Percentiles rank a stretch among this genome's conserved stretches.
Conservation (phyloP, 495 filamentous ascomycete genomes). For the Lasiosphaeris hirsuta region DNA sequence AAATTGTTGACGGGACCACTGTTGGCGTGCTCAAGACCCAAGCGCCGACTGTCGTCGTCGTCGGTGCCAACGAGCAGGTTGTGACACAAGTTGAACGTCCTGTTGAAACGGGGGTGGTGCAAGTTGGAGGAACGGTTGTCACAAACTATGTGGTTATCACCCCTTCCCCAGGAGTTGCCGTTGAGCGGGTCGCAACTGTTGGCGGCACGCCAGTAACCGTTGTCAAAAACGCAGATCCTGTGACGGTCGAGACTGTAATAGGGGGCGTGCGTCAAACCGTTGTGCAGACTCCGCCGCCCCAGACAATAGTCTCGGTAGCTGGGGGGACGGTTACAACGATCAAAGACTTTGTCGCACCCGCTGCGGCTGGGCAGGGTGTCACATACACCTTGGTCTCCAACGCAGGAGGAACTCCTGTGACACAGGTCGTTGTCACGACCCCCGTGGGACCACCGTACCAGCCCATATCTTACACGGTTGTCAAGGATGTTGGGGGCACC, state of each 20-base stretch:
- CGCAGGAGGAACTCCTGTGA: slow-evolving; percentile 18
- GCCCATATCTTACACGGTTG: slow-evolving; percentile 16
- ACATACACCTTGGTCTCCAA: slow-evolving; percentile 20
- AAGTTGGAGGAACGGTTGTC: slow-evolving; percentile 18
- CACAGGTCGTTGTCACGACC: slow-evolving; percentile 15
- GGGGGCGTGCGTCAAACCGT: slow-evolving; percentile 17
- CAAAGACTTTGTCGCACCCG: slow-evolving; percentile 6
- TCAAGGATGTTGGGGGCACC: slow-evolving; percentile 20
- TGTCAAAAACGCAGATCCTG: slow-evolving; percentile 15
- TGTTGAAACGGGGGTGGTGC: slow-evolving; percentile 15
- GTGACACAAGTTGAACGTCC: slow-evolving; percentile 19
- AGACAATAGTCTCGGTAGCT: slow-evolving; percentile 13
- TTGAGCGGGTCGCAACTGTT: slow-evolving; percentile 14
- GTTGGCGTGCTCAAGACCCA: slow-evolving; percentile 14
- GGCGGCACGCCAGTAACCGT: slow-evolving; percentile 20
- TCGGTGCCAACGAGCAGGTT: slow-evolving; percentile 13
- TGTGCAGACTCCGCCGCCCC: slow-evolving; percentile 20
- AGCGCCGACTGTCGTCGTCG: slow-evolving; percentile 18
- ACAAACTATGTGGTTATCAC: slow-evolving; percentile 27
- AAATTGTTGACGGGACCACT: slow-evolving; percentile 13
- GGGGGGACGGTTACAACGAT: slow-evolving; percentile 18
- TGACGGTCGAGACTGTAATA: slow-evolving; percentile 15
- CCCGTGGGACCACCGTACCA: slow-evolving; percentile 12
- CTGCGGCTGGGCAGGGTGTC: slow-evolving; percentile 13
- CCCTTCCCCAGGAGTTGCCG: slow-evolving; percentile 8